These are phyloP conservation scores for Silene vulgaris DNA, from an alignment of 179 eudicot genomes.

Conservation along the genomic window DNA sequence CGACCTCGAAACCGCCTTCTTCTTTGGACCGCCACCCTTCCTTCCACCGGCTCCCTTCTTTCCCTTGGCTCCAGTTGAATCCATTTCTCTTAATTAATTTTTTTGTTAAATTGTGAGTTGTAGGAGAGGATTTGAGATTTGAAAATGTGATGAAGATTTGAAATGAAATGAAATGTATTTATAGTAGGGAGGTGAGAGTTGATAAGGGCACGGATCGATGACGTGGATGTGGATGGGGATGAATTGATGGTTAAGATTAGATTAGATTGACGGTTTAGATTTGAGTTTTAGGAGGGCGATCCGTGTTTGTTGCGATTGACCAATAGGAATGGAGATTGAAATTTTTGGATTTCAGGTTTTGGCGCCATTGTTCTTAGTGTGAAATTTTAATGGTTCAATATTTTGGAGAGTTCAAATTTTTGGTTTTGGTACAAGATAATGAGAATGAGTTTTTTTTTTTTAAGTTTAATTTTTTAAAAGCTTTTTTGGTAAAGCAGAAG, in stretches of 20 bases:
- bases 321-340: slow-evolving; percentile 1
- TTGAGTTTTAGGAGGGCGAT: background rate
- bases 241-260: background rate
- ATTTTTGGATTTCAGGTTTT: background rate
- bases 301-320: slow-evolving; percentile 8
- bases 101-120: background rate
- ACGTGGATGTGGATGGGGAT: background rate
- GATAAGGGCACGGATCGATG: background rate
- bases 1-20: slow-evolving; percentile 20
- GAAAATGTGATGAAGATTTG: background rate
- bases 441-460: too few species aligned
- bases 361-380: background rate
- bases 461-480: too few species aligned
- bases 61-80: slow-evolving; percentile 17
- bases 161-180: slow-evolving; percentile 4
- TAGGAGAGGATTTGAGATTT: background rate
- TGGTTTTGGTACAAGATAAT: too few species aligned
- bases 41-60: slow-evolving; percentile 23
- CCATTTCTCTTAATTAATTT: slow-evolving; percentile 1
- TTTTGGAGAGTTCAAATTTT: too few species aligned
- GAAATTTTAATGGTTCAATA: too few species aligned
- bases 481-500: too few species aligned
- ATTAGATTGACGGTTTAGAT: background rate
- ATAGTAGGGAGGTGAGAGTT: background rate
- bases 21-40: slow-evolving; percentile 24